These are phyloP conservation scores for Trichoderma pleuroti DNA, from an alignment of 2,329 filamentous ascomycete species.

Conservation along the genomic window DNA sequence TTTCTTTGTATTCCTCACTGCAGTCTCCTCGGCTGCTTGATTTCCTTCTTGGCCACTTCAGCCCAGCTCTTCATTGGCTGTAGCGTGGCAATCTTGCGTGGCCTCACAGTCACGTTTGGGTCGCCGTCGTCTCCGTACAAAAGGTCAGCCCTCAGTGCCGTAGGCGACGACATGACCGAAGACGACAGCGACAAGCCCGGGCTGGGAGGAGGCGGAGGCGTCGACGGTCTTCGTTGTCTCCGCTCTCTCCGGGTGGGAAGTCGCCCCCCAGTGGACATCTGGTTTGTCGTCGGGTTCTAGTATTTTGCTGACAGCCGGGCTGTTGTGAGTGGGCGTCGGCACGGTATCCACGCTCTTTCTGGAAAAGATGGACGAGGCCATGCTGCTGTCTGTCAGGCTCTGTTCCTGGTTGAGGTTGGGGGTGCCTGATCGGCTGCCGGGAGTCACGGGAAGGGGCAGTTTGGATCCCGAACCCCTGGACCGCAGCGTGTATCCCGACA, in stretches of 20 bases:
- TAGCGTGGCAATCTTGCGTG: constrained; percentile 30
- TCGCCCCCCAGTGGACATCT: constrained; percentile 26
- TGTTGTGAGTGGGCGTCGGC: constrained; percentile 32
- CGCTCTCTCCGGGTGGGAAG: constrained; percentile 22
- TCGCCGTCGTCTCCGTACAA: constrained; percentile 19
- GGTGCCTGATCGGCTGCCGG: constrained; percentile 33
- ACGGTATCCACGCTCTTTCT: constrained; percentile 34
- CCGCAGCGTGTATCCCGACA: constrained; percentile 31
- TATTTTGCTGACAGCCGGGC: constrained; percentile 28
- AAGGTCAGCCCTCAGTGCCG: constrained; percentile 20
- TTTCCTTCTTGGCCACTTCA: constrained; percentile 34
- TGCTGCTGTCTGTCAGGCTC: constrained; percentile 43
- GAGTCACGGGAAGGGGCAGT: constrained; percentile 39
- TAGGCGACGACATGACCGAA: constrained; percentile 34
- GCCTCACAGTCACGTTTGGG: constrained; percentile 22
- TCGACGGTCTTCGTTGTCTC: constrained; percentile 15
- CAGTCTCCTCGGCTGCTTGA: background rate
- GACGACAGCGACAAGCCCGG: constrained; percentile 28
- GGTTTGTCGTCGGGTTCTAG: constrained; percentile 19
- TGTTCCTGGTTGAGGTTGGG: constrained; percentile 35
- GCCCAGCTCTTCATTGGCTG: constrained; percentile 40
- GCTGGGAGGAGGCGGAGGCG: constrained; percentile 23
- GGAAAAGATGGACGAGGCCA: constrained; percentile 42
- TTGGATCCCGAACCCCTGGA: constrained; percentile 38
- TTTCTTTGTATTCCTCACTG: background rate